A percentile compares a stretch with the other conserved stretches of the same genome.
Conservation (phyloP, 1,284 basidiomycete genomes). For the Boletellus sp. region DNA sequence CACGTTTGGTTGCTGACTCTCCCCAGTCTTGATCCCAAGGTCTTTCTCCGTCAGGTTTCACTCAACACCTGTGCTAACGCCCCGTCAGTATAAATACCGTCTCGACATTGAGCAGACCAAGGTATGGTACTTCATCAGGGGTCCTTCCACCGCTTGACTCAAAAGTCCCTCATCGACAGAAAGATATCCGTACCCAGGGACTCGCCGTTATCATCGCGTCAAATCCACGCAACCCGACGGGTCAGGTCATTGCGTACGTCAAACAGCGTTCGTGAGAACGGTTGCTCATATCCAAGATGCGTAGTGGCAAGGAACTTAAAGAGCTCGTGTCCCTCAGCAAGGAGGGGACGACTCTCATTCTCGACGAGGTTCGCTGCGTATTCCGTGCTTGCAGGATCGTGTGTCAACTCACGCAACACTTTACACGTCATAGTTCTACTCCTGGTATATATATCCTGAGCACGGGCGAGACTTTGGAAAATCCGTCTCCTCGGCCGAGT, state of each 20-base stretch:
- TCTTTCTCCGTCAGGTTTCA: conserved; percentile 18
- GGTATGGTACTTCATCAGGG: conserved; percentile 32
- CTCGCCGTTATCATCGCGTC: conserved; percentile 85
- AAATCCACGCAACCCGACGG: conserved; percentile 91
- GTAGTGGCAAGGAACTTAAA: conserved; percentile 75
- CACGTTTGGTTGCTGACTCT: conserved; percentile 13
- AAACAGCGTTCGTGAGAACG: conserved; percentile 12
- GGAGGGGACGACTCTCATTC: conserved; percentile 76
- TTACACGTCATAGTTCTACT: conserved; percentile 63
- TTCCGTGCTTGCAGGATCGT: background rate
- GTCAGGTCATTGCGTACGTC: conserved; percentile 59
- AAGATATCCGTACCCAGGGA: conserved; percentile 76
- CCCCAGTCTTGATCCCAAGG: conserved; percentile 57
- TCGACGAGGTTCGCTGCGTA: conserved; percentile 69
- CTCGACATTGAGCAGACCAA: conserved; percentile 75
- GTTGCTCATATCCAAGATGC: conserved; percentile 3
- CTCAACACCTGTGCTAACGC: conserved; percentile 10
- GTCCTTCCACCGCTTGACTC: conserved; percentile 1
- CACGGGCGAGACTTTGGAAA: conserved; percentile 71
- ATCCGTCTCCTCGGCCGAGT: conserved; percentile 79
- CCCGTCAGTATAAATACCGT: conserved; percentile 52
- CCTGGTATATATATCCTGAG: conserved; percentile 89
- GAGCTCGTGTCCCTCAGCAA: conserved; percentile 72
- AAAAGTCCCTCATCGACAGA: conserved; percentile 37
- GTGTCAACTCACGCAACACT: background rate